Evolutionary conservation across 441 rosid genomes (phyloP), one percentile per base, ranked within the genome.

Genomic region (Mallotus japonicus): DNA sequence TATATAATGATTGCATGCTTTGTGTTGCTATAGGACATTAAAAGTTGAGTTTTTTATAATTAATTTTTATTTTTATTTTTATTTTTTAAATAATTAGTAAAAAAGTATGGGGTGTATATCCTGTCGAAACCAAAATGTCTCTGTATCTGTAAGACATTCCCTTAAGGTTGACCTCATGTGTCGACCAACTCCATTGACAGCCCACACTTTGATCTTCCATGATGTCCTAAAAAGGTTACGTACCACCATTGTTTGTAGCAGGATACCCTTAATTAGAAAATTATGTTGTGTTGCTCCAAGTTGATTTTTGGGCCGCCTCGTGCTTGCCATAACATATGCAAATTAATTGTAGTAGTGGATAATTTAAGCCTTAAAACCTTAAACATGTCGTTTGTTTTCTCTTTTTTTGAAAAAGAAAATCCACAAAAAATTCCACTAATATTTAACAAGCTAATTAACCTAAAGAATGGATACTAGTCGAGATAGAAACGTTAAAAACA

Each of bases 111-210:
- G 28, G 28, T 24, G 1, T 1, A 24, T 24, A 24, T 28, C 32
- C 32, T 73, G 65, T 67, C 34, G 62, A 54, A 61, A 60, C 71
- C 47, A 57, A 67, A 53, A 12, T 17, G 14, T 53, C 15, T n/a
- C 19, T 51, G 17, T 3, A 5, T 40, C 72, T 13, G 50, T 15
- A 53, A 14, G 47, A 69, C 77, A 62, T n/a, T 66, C 57, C 54
- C 19, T 15, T 20, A 68, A 64, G 15, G 14, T 65, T 69, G 69
- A 65, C 62, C 6, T 19, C 12, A 24, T 49, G 5, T 46, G 32
- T 28, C 32, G 2, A 28, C 32, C 32, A 28, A 28, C 32, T 28
- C 32, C 32, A 28, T 28, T 28, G 32, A 28, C 32, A 28, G 32
- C 32, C 32, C 32, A 28, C 32, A 28, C 15, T 64, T 57, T 37